Evolutionary conservation across 148 eudicot species (phyloP).

Genomic region (Salicornia ramosissima): DNA sequence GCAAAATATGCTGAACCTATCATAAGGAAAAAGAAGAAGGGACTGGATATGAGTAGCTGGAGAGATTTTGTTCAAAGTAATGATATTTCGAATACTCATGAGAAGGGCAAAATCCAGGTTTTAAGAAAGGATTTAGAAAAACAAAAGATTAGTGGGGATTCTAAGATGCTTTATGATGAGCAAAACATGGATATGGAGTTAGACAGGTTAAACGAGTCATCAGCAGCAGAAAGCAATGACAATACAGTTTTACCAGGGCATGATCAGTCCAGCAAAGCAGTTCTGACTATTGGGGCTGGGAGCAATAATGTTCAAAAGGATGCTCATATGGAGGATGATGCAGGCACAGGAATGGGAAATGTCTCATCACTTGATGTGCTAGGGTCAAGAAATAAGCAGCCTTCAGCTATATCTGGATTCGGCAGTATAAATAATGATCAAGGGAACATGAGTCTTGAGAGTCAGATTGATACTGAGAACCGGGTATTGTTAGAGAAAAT

Average conservation of each 20-base stretch:
- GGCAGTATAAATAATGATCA: slow-evolving; percentile 17
- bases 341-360: slow-evolving; percentile 10
- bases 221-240: slow-evolving; percentile 1
- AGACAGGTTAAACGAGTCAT: slow-evolving; percentile 4
- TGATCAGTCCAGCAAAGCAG: slow-evolving; percentile 2
- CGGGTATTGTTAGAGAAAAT: slow-evolving; percentile 52
- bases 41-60: slow-evolving; percentile 64
- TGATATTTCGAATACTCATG: slow-evolving; percentile 15
- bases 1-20: slow-evolving; percentile 62
- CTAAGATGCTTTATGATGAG: slow-evolving; percentile 13
- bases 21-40: slow-evolving; percentile 59
- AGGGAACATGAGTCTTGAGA: slow-evolving; percentile 43
- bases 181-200: slow-evolving; percentile 4
- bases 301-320: neutral
- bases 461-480: slow-evolving; percentile 88
- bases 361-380: slow-evolving; percentile 4
- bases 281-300: neutral
- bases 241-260: neutral
- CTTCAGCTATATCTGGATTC: slow-evolving; percentile 12
- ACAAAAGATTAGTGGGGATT: slow-evolving; percentile 24
- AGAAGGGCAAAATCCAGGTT: slow-evolving; percentile 16
- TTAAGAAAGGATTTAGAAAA: slow-evolving; percentile 4
- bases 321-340: slow-evolving; percentile 13
- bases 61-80: slow-evolving; percentile 35
- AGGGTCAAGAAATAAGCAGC: slow-evolving; percentile 17